Evolutionary conservation across 441 rosid species (phyloP).

Genomic region (Mallotus repandus): DNA sequence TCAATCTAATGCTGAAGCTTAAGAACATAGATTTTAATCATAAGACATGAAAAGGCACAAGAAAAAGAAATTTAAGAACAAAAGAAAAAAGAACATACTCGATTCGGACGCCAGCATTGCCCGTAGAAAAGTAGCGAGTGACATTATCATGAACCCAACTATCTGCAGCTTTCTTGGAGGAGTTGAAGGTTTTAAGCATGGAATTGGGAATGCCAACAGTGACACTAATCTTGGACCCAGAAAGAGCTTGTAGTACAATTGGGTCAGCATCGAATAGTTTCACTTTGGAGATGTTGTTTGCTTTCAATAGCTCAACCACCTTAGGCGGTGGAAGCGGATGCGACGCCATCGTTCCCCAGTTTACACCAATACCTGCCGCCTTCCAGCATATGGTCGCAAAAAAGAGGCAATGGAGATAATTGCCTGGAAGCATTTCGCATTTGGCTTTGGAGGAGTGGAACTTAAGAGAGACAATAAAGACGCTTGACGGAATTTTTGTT

Average conservation of each 20-base stretch:
- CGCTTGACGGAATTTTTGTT: too few species aligned
- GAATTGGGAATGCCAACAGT: constrained; percentile 66
- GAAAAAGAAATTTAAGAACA: too few species aligned
- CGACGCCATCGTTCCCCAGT: constrained; percentile 79
- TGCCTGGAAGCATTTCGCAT: constrained; percentile 24
- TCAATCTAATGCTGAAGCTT: too few species aligned
- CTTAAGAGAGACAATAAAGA: too few species aligned
- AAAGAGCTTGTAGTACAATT: constrained; percentile 61
- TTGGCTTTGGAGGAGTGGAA: background rate
- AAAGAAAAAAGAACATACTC: constrained; percentile 43
- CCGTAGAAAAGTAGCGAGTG: constrained; percentile 69
- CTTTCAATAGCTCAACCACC: constrained; percentile 79
- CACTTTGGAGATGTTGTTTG: constrained; percentile 69
- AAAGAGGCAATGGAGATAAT: constrained; percentile 24
- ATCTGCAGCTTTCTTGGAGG: constrained; percentile 64
- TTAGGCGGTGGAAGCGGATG: constrained; percentile 76
- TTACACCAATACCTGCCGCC: constrained; percentile 53
- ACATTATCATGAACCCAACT: constrained; percentile 95
- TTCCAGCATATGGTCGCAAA: constrained; percentile 22
- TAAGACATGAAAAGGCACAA: too few species aligned
- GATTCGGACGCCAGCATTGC: constrained; percentile 50
- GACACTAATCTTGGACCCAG: constrained; percentile 67
- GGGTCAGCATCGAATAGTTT: constrained; percentile 85
- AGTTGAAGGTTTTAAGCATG: constrained; percentile 62
- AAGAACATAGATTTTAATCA: too few species aligned